Conservation (phyloP, 495 filamentous ascomycete species). For the Aspergillus leporis region DNA sequence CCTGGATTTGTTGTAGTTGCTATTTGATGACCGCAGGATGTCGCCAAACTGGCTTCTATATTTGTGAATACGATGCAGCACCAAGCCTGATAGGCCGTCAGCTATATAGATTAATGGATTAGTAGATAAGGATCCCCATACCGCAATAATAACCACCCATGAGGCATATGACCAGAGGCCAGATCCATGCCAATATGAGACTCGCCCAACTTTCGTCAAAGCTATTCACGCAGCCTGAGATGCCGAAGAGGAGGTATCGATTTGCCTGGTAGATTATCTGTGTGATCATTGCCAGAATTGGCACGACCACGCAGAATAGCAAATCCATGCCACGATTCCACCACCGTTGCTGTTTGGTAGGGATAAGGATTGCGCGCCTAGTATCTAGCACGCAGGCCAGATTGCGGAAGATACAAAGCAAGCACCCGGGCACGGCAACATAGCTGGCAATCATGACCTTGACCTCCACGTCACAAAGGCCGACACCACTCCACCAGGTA, state of each 20-base stretch:
- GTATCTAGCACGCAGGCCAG: constrained; percentile 72
- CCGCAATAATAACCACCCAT: constrained; percentile 68
- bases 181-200: constrained; percentile 64
- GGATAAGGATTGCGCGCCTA: constrained; percentile 54
- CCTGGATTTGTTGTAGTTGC: constrained; percentile 61
- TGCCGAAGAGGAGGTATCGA: constrained; percentile 72
- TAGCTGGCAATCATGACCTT: constrained; percentile 65
- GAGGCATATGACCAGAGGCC: constrained; percentile 65
- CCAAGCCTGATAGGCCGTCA: constrained; percentile 47
- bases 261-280: constrained; percentile 68
- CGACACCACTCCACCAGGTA: constrained; percentile 70
- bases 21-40: constrained; percentile 58
- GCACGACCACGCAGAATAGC: constrained; percentile 67
- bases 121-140: constrained; percentile 42
- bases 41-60: constrained; percentile 63
- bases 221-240: constrained; percentile 69
- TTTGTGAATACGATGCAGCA: constrained; percentile 65
- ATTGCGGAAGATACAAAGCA: constrained; percentile 70
- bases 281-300: constrained; percentile 62
- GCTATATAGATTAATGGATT: background rate
- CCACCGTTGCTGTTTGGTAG: constrained; percentile 51
- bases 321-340: constrained; percentile 59
- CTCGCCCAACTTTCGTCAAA: constrained; percentile 71
- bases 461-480: constrained; percentile 80
- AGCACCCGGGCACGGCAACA: constrained; percentile 62